phyloP scores from a whole-genome alignment of 345 rosid genomes.

The Linum tenue region DNA sequence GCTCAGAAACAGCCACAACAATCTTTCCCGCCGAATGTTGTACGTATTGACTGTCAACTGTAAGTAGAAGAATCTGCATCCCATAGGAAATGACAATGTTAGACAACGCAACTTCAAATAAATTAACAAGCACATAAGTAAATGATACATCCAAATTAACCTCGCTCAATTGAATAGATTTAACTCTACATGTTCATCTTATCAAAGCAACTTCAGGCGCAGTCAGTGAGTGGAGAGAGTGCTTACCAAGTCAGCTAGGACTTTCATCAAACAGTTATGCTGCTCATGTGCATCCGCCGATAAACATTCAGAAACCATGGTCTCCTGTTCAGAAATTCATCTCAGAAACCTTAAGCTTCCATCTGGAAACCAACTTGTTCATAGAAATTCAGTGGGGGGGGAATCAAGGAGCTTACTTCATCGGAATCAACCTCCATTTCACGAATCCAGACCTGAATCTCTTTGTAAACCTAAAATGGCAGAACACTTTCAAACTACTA shows the following conservation, averaged over 20 bases:
- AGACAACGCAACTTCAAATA: background rate
- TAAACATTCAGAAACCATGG: background rate
- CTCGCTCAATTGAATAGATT: too few relatives aligned
- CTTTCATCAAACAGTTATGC: conserved; percentile 22
- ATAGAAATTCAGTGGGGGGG: too few relatives aligned
- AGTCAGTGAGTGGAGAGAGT: too few relatives aligned
- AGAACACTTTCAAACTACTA: background rate
- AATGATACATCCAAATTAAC: too few relatives aligned
- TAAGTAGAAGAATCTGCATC: conserved; percentile 42
- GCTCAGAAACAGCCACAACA: conserved; percentile 41
- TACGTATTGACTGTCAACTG: conserved; percentile 36
- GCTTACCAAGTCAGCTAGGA: conserved; percentile 47
- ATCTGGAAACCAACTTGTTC: background rate
- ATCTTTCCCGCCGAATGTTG: conserved; percentile 56
- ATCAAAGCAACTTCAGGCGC: too few relatives aligned
- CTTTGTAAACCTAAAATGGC: conserved; percentile 31
- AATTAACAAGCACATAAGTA: background rate
- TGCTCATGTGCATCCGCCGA: conserved; percentile 9
- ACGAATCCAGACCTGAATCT: conserved; percentile 35
- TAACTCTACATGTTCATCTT: too few relatives aligned
- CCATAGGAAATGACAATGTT: conserved; percentile 5
- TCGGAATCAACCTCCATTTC: conserved; percentile 22
- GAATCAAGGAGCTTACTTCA: conserved; percentile 7
- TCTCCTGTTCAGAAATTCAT: conserved; percentile 19
- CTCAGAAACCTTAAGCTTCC: background rate